Conservation (phyloP, 805 yeast genomes). For the Cyberlindnera xishuangbannaensis region DNA sequence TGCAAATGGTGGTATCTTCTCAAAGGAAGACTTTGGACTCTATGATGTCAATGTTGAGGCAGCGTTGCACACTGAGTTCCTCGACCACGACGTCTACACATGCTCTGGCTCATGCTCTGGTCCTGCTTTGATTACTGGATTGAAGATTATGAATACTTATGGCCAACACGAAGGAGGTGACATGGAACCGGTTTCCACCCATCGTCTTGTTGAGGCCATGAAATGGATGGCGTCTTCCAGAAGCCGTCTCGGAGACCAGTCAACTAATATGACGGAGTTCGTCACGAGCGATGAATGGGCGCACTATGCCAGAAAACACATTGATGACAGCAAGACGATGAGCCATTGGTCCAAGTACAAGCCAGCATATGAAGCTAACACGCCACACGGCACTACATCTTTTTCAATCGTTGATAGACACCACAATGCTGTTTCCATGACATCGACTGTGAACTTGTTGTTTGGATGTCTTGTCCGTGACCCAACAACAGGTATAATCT, state of each 20-base stretch:
- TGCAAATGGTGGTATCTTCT: conserved; percentile 61
- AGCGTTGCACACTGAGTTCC: conserved; percentile 38
- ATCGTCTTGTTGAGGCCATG: conserved; percentile 76
- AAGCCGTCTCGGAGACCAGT: conserved; percentile 75
- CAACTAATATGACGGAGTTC: conserved; percentile 30
- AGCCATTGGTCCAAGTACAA: conserved; percentile 65
- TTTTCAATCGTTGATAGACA: conserved; percentile 69
- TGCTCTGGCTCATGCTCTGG: conserved; percentile 80
- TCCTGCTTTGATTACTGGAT: conserved; percentile 70
- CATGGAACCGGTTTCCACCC: conserved; percentile 45
- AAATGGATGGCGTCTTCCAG: conserved; percentile 90
- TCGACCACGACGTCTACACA: conserved; percentile 43
- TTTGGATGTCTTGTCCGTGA: conserved; percentile 87
- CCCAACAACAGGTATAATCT: conserved; percentile 69
- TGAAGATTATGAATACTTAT: conserved; percentile 53
- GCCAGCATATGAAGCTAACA: conserved; percentile 71
- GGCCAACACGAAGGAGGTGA: conserved; percentile 39
- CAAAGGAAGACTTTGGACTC: conserved; percentile 55
- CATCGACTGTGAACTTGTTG: conserved; percentile 79
- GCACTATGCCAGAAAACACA: conserved; percentile 38
- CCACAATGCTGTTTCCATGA: conserved; percentile 78
- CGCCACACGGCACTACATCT: conserved; percentile 91
- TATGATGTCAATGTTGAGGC: conserved; percentile 44
- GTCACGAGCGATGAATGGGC: conserved; percentile 52
- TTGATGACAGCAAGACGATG: conserved; percentile 52